Evolutionary conservation across 2,329 filamentous ascomycete genomes (phyloP).

Genomic region (Botryotinia narcissicola): DNA sequence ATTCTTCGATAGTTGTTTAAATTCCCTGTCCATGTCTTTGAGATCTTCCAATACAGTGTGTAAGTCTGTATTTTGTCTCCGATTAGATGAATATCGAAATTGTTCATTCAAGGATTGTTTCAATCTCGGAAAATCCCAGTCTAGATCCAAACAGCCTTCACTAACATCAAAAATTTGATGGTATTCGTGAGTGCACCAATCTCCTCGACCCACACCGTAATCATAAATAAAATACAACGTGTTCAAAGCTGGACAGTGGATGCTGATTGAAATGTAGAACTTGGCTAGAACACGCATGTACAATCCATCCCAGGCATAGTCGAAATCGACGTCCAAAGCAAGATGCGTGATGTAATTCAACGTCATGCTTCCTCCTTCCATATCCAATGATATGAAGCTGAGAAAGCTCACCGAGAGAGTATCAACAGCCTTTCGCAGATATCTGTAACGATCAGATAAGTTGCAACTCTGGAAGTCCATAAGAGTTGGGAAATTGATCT

Average conservation of each 20-base stretch:
- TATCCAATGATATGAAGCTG: rapidly evolving
- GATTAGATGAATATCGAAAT: too few relatives aligned
- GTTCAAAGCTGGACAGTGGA: background rate
- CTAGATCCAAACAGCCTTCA: background rate
- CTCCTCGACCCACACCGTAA: rapidly evolving
- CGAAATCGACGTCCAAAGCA: rapidly evolving
- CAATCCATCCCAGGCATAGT: background rate
- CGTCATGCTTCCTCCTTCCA: background rate
- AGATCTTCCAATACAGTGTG: rapidly evolving
- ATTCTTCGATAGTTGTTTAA: too few relatives aligned
- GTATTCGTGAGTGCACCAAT: rapidly evolving
- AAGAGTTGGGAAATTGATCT: background rate
- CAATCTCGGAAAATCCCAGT: background rate
- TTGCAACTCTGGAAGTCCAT: rapidly evolving
- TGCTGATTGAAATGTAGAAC: background rate
- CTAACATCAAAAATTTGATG: background rate
- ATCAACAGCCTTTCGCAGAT: background rate
- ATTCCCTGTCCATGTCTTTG: rapidly evolving
- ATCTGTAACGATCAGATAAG: background rate
- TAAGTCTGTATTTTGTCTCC: too few relatives aligned
- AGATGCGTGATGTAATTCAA: background rate
- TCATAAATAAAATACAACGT: background rate
- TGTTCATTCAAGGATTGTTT: too few relatives aligned
- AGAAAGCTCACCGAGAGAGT: rapidly evolving
- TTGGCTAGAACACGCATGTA: background rate